Percentiles rank a stretch among this genome's conserved stretches.
phyloP scores from a whole-genome alignment of 192 early-diverging fungal genomes.

The Coemansia sp. region DNA sequence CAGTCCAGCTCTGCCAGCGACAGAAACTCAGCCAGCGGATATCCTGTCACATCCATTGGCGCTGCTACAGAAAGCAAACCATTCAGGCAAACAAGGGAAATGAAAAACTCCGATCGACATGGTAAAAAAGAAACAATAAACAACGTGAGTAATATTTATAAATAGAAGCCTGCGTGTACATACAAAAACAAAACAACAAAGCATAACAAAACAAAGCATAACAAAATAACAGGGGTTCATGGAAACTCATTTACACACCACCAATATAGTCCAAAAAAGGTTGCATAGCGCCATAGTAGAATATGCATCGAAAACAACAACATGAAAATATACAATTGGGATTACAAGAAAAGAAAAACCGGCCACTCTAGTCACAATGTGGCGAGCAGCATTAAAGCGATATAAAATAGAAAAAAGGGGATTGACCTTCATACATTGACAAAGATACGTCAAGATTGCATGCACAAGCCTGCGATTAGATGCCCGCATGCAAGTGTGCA shows the following conservation, averaged over 20 bases:
- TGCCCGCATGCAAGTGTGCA: neutral
- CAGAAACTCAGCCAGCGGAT: conserved; percentile 32
- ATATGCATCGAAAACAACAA: too few species aligned
- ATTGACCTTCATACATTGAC: conserved; percentile 3
- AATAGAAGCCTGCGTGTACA: neutral
- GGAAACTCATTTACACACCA: too few species aligned
- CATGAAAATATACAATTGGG: neutral
- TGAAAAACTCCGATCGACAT: neutral
- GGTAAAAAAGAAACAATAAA: neutral
- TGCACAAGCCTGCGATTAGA: neutral
- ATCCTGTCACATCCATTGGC: conserved; percentile 44
- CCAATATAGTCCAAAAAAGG: neutral
- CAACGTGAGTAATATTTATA: neutral
- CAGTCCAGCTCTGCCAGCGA: conserved; percentile 43
- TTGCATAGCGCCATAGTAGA: neutral
- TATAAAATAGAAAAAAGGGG: neutral
- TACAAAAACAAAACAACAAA: neutral
- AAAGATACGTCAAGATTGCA: neutral
- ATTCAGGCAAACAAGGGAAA: neutral
- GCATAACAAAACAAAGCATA: neutral
- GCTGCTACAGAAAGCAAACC: conserved; percentile 29
- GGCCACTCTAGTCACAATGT: neutral
- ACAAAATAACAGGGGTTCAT: too few species aligned
- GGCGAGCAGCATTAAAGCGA: neutral
- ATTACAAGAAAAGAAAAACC: neutral